phyloP scores from a whole-genome alignment of 805 yeast species.

The Metschnikowia peoriensis region DNA sequence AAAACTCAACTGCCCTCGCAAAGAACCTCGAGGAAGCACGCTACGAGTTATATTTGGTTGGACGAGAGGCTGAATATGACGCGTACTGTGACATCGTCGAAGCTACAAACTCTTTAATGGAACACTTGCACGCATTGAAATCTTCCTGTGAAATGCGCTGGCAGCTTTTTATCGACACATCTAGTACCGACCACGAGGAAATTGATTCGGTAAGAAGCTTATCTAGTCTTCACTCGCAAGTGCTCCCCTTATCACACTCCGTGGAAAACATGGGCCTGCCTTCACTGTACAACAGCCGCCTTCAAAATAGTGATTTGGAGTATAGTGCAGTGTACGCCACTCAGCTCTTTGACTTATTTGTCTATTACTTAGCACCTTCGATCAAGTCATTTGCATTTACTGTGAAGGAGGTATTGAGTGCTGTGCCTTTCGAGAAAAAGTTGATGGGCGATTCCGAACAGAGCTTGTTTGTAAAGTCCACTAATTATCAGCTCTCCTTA shows the following conservation, averaged over 20 bases:
- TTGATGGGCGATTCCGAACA: conserved; percentile 20
- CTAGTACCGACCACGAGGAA: conserved; percentile 9
- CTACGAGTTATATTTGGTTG: conserved; percentile 55
- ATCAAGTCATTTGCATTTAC: conserved; percentile 65
- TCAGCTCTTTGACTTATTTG: conserved; percentile 64
- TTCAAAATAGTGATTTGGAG: conserved; percentile 16
- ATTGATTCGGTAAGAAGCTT: conserved; percentile 23
- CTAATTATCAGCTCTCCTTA: conserved; percentile 47
- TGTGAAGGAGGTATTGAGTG: conserved; percentile 56
- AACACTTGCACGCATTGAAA: conserved; percentile 64
- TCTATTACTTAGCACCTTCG: conserved; percentile 69
- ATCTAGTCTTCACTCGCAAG: conserved; percentile 22
- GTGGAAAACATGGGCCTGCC: conserved; percentile 27
- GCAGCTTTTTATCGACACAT: conserved; percentile 43
- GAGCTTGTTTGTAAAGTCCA: conserved; percentile 37
- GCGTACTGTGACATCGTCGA: conserved; percentile 47
- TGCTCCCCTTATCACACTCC: conserved; percentile 23
- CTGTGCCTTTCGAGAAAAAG: conserved; percentile 51
- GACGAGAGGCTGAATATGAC: conserved; percentile 54
- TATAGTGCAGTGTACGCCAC: conserved; percentile 28
- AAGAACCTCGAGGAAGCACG: conserved; percentile 54
- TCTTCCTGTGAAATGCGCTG: conserved; percentile 69
- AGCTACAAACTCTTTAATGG: conserved; percentile 50
- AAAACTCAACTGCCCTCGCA: conserved; percentile 38
- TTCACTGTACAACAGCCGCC: conserved; percentile 17